Evolutionary conservation across 73 alveolate genomes (phyloP).

Genomic region (Stentor coeruleus): DNA sequence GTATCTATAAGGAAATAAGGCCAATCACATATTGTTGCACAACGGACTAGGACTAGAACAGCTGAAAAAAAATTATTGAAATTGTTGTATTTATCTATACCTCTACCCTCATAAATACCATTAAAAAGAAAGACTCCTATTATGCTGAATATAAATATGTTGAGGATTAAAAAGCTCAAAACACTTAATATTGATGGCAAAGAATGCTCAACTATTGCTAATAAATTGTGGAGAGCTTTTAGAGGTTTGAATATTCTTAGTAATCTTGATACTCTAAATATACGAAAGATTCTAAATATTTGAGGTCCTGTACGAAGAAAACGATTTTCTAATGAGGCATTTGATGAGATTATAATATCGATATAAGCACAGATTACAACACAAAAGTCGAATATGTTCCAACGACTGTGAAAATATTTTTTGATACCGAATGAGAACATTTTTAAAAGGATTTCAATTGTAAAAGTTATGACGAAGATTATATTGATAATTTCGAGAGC

Average conservation of each 20-base stretch:
- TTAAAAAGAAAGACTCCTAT: slow-evolving; percentile 85
- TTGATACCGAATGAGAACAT: slow-evolving; percentile 73
- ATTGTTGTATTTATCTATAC: slow-evolving; percentile 60
- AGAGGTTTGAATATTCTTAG: slow-evolving; percentile 77
- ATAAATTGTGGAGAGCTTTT: slow-evolving; percentile 69
- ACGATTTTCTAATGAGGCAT: slow-evolving; percentile 53
- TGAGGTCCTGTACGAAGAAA: slow-evolving; percentile 78
- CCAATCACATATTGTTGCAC: slow-evolving; percentile 92
- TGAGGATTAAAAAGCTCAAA: slow-evolving; percentile 68
- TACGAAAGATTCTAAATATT: slow-evolving; percentile 88
- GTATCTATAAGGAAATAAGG: slow-evolving; percentile 58
- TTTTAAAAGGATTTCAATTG: slow-evolving; percentile 74
- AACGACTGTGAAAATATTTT: slow-evolving; percentile 76
- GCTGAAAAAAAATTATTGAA: slow-evolving; percentile 71
- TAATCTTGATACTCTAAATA: slow-evolving; percentile 78
- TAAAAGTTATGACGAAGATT: slow-evolving; percentile 71
- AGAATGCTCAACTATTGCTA: slow-evolving; percentile 77
- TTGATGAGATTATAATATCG: slow-evolving; percentile 70
- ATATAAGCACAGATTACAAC: slow-evolving; percentile 82
- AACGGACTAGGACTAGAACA: slow-evolving; percentile 61
- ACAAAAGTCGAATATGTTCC: slow-evolving; percentile 94
- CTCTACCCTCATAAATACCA: slow-evolving; percentile 44
- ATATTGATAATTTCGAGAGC: slow-evolving; percentile 60
- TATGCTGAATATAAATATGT: slow-evolving; percentile 77
- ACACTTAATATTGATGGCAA: slow-evolving; percentile 88